Percentiles rank a stretch among this genome's conserved stretches.
Conservation (phyloP, 495 filamentous ascomycete genomes). For the Filosporella fistucella region DNA sequence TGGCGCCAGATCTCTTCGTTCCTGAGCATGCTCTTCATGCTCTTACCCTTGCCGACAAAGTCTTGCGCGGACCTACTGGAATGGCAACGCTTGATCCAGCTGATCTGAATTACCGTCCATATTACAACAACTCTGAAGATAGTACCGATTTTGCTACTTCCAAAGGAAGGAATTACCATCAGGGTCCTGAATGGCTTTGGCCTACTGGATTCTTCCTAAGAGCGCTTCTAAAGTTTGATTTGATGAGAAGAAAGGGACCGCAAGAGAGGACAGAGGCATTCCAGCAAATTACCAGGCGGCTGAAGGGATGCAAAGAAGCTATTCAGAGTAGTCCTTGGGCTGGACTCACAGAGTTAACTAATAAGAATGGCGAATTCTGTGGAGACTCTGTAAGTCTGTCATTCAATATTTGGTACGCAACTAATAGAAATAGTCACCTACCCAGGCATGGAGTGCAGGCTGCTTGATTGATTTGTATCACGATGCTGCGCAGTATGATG, state of each 20-base stretch:
- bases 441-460: conserved; percentile 91
- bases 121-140: conserved; percentile 95
- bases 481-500: conserved; percentile 56
- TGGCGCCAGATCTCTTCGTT: conserved; percentile 83
- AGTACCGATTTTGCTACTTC: conserved; percentile 80
- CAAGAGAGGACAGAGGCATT: conserved; percentile 75
- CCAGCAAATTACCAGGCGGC: conserved; percentile 83
- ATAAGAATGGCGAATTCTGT: conserved; percentile 81
- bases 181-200: conserved; percentile 99
- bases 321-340: conserved; percentile 79
- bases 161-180: conserved; percentile 96
- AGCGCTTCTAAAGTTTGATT: conserved; percentile 85
- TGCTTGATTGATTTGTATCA: conserved; percentile 94
- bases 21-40: conserved; percentile 70
- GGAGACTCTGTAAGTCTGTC: conserved; percentile 70
- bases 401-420: background rate
- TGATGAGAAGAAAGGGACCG: conserved; percentile 59
- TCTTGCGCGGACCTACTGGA: conserved; percentile 79
- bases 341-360: conserved; percentile 88
- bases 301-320: conserved; percentile 77
- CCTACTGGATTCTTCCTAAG: conserved; percentile 92
- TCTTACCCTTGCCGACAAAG: conserved; percentile 71
- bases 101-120: conserved; percentile 87
- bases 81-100: conserved; percentile 93
- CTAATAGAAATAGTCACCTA: conserved; percentile 64